These are phyloP conservation scores for Pholiota conissans DNA, from an alignment of 768 basidiomycete species.

Conservation along the genomic window DNA sequence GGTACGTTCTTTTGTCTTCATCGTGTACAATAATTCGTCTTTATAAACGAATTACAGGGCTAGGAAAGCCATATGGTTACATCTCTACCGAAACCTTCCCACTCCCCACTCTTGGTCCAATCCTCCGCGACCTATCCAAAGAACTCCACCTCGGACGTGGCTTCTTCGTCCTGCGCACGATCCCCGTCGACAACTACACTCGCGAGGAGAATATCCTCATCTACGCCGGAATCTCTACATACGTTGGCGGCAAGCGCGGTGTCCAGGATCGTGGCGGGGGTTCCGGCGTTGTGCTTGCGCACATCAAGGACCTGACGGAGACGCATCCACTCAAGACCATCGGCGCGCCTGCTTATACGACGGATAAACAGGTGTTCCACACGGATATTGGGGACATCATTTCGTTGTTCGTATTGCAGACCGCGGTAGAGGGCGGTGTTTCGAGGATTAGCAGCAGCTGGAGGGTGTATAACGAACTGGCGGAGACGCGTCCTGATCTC, in stretches of 20 bases:
- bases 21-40: not conserved
- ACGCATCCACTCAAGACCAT: slow-evolving; percentile 37
- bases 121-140: slow-evolving; percentile 32
- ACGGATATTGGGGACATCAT: slow-evolving; percentile 45
- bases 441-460: slow-evolving; percentile 45
- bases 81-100: slow-evolving; percentile 39
- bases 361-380: slow-evolving; percentile 51
- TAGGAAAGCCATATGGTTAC: slow-evolving; percentile 27
- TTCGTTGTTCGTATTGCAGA: slow-evolving; percentile 40
- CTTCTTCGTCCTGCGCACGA: slow-evolving; percentile 46
- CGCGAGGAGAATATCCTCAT: slow-evolving; percentile 39
- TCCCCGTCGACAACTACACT: slow-evolving; percentile 42
- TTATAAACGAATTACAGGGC: slow-evolving; percentile 13
- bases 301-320: slow-evolving; percentile 44
- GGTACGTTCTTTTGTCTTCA: slow-evolving; percentile 14
- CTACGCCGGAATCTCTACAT: slow-evolving; percentile 36
- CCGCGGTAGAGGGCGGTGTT: slow-evolving; percentile 41
- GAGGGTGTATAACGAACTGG: slow-evolving; percentile 48
- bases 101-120: slow-evolving; percentile 38
- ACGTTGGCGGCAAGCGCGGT: slow-evolving; percentile 15
- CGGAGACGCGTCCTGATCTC: slow-evolving; percentile 46
- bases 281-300: slow-evolving; percentile 35
- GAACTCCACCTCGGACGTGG: slow-evolving; percentile 45
- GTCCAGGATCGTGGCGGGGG: slow-evolving; percentile 18
- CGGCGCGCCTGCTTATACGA: slow-evolving; percentile 46